phyloP scores from a whole-genome alignment of 441 rosid genomes.

The Breynia disticha region DNA sequence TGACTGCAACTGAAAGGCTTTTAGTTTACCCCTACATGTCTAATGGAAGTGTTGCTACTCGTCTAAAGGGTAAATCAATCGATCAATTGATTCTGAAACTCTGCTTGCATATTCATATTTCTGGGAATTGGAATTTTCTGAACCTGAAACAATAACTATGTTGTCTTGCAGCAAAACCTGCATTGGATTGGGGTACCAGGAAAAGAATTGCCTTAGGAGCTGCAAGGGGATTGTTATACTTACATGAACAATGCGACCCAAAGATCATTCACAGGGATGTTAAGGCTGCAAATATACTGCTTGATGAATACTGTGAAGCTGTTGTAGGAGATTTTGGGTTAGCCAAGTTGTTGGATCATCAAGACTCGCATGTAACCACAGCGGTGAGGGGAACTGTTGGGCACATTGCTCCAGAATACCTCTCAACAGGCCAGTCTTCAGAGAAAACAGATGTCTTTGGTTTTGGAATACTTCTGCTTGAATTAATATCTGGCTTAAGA shows the following conservation, averaged over 20 bases:
- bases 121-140: not conserved
- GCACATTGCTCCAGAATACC: constrained; percentile 87
- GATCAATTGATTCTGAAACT: too few relatives aligned
- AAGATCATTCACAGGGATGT: constrained; percentile 90
- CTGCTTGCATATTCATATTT: too few relatives aligned
- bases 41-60: constrained; percentile 87
- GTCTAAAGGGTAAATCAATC: constrained; percentile 57
- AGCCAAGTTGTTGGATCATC: constrained; percentile 82
- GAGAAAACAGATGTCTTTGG: constrained; percentile 96
- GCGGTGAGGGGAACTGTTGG: constrained; percentile 93
- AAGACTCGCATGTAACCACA: constrained; percentile 81
- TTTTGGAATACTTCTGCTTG: constrained; percentile 81
- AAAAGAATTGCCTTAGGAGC: constrained; percentile 82
- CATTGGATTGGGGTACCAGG: constrained; percentile 75
- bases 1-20: constrained; percentile 62
- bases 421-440: constrained; percentile 87
- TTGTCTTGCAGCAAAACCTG: constrained; percentile 52
- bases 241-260: constrained; percentile 83
- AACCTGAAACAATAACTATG: not conserved
- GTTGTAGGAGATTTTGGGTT: constrained; percentile 91
- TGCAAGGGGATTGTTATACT: constrained; percentile 68
- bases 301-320: constrained; percentile 72
- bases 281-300: constrained; percentile 88
- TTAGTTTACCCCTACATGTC: constrained; percentile 93
- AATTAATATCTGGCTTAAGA: constrained; percentile 66